Conservation (phyloP, 352 stramenopile species). For the Phytopythium boreale region DNA sequence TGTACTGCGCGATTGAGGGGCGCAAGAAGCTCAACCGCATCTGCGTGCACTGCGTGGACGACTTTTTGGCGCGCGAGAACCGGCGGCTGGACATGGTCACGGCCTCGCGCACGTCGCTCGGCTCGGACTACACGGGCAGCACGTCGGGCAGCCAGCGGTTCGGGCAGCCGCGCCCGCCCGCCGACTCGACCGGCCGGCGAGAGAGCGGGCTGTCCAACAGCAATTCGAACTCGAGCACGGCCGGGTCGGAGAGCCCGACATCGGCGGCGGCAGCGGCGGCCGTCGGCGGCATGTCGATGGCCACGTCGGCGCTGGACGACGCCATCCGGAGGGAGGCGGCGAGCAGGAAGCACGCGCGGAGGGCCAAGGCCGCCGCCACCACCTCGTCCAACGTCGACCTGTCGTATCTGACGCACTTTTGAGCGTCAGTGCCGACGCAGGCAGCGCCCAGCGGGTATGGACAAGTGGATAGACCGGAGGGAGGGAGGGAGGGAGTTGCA, state of each 20-base stretch:
- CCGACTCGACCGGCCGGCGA: slow-evolving; percentile 4
- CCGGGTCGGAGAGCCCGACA: slow-evolving; percentile 22
- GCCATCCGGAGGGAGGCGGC: slow-evolving; percentile 14
- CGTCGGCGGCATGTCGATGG: neutral
- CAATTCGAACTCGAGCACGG: slow-evolving; percentile 22
- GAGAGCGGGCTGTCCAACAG: slow-evolving; percentile 19
- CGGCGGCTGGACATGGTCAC: slow-evolving; percentile 24
- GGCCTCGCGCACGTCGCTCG: slow-evolving; percentile 21
- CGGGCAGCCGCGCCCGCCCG: neutral
- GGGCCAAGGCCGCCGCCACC: slow-evolving; percentile 7
- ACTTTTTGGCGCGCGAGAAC: slow-evolving; percentile 23
- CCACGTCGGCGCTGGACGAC: slow-evolving; percentile 14
- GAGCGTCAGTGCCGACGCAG: neutral
- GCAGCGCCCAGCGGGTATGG: neutral
- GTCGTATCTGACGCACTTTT: slow-evolving; percentile 27
- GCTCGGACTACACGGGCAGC: slow-evolving; percentile 16
- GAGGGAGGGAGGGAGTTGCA: neutral
- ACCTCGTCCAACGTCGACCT: slow-evolving; percentile 15
- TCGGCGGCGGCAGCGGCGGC: neutral
- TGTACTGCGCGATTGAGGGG: slow-evolving; percentile 59
- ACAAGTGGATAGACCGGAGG: neutral
- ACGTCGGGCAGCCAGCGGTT: slow-evolving; percentile 13
- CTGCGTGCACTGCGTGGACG: slow-evolving; percentile 57
- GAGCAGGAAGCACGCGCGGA: slow-evolving; percentile 11
- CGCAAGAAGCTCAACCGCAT: slow-evolving; percentile 69